Base-by-base conservation (phyloP, 805 yeast genomes). In the Wickerhamomyces canadensis region DNA sequence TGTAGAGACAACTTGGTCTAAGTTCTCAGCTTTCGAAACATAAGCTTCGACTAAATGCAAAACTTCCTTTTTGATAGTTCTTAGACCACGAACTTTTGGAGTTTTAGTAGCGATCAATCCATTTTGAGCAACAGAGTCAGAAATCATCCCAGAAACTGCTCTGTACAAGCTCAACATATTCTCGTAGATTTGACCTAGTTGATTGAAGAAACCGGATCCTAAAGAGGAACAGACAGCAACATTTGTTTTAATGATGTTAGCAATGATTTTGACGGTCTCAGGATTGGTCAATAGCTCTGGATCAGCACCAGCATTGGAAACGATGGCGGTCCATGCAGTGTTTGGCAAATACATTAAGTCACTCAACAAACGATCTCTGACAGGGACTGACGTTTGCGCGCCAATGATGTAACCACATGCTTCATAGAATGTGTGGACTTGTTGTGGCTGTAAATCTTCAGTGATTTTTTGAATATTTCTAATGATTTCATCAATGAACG, bases 351-450 rank as follows among this genome's bases (percentile, higher is more conserved):
- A 72, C 98, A 93, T 93, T 51, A 93, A 70, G 37, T 86, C 89
- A 35, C 70, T 59, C 37, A 88, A 70, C 37, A 89, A 68, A 42
- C 80, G 74, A 42, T 84, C 87, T 60, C 93, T 80, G 27, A 74
- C 71, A 11, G 74, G 76, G 44, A 71, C 68, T 31, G 80, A 73
- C 27, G 81, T 76, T 61, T 91, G 97, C 11, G 96, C 96, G 36
- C 89, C 77, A 26, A 93, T 76, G 38, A 93, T 91, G 42, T 84
- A 78, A 51, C 97, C 97, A 68, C 98, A 91, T 1, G 98, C 98
- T 65, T 85, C 96, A 61, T 93, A 93, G 58, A 93, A 93, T 2
- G 97, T 88, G 60, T 93, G 98, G 19, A 93, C 95, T 62, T 93
- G 99, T 60, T 91, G 97, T 18, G 99, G 96, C 54, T 82, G 91